Base-by-base conservation (phyloP, 108 stramenopile species). In the Ochromonas danica region DNA sequence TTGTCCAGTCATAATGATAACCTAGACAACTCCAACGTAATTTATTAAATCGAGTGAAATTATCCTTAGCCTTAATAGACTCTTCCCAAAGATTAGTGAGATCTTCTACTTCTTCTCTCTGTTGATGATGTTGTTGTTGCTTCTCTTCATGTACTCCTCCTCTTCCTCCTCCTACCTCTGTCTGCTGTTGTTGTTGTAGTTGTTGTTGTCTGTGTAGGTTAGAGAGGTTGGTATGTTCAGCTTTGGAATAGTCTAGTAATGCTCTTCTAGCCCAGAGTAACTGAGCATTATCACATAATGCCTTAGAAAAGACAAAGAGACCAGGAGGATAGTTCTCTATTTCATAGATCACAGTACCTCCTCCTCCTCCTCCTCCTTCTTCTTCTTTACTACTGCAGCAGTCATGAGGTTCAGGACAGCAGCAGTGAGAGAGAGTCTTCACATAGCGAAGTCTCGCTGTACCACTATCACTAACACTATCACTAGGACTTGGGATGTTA, bases 1-100 rank as follows among this genome's bases (percentile, higher is more conserved):
- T 22, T 1, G 45, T 14, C 82, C 82, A 83, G 38, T 83, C 79
- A 25, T 67, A 67, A 36, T 67, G 63, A 36, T 67, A 67, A 10
- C 63, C 63, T 10, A 67, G 35, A 67, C 63, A 67, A 36, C 63
- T 67, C 63, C 63, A 67, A 14, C 63, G 27, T 36, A 67, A 36
- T 36, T 36, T 28, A 67, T 25, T 28, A 25, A 67, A 67, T 36
- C 17, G 31, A 10, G 6, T 3, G 31, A 67, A 67, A 35, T 36
- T 36, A 36, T 67, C 31, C 3, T 67, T 67, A 31, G 3, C 63
- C 10, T 28, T 6, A 10, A 28, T 10, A 3, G 63, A 67, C 31
- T 67, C 35, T 10, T 36, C 35, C 63, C 63, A 67, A 31, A 67
- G 6, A 67, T 57, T 22, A 22, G 10, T 22, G 22, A 57, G 22